Percentiles rank a stretch among this genome's conserved stretches.
These are phyloP conservation scores for Epichloe festucae DNA, from an alignment of 2,329 filamentous ascomycete species.

Conservation along the genomic window DNA sequence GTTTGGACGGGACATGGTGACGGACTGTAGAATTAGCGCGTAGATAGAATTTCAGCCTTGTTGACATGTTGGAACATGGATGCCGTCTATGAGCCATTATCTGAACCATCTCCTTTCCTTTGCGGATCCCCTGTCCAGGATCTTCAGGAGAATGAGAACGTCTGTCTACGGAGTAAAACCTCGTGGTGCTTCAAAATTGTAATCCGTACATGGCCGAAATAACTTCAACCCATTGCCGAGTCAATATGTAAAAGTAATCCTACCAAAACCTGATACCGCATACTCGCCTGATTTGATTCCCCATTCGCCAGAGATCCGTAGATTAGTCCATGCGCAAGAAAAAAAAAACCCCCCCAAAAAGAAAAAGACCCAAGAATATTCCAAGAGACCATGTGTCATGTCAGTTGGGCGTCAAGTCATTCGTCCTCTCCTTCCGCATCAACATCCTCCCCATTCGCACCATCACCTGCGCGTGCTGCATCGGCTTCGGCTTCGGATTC, in stretches of 20 bases:
- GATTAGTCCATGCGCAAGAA: background rate
- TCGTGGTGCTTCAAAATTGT: background rate
- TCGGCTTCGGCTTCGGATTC: background rate
- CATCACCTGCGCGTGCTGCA: background rate
- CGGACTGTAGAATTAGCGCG: background rate
- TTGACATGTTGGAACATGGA: background rate
- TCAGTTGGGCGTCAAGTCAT: background rate
- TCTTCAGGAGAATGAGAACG: no score
- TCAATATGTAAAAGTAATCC: background rate
- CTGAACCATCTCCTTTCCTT: no score
- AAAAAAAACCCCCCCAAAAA: background rate
- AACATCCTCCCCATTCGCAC: background rate
- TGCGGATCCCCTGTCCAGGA: no score
- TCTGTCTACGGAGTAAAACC: no score
- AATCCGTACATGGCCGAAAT: background rate
- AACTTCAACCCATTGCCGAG: background rate
- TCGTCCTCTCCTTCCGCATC: constrained; percentile 1
- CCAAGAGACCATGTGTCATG: background rate
- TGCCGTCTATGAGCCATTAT: no score
- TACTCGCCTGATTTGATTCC: background rate
- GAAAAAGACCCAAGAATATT: background rate
- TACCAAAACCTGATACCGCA: background rate
- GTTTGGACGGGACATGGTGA: background rate
- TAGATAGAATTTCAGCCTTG: background rate
- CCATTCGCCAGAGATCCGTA: background rate